phyloP scores from a whole-genome alignment of 345 rosid species.

The Durio zibethinus region DNA sequence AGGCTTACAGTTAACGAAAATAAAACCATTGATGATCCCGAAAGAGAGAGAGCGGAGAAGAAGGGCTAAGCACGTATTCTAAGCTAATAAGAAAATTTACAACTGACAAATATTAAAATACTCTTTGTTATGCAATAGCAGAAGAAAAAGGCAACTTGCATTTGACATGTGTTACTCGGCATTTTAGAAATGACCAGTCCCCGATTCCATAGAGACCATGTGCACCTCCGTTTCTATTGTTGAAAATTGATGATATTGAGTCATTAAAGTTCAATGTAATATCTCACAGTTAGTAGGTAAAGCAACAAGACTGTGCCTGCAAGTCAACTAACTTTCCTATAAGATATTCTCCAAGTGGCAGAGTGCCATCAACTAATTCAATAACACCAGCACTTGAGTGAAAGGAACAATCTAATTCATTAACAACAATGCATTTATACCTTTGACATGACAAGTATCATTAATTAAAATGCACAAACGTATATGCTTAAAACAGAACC shows the following conservation, averaged over 20 bases:
- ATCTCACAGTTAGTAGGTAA: not conserved
- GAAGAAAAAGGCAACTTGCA: slow-evolving; percentile 47
- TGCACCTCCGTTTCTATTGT: slow-evolving; percentile 83
- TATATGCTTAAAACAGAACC: not conserved
- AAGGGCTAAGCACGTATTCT: not conserved
- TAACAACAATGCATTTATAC: slow-evolving; percentile 18
- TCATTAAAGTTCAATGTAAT: not conserved
- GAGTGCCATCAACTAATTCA: slow-evolving; percentile 96
- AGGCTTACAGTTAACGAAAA: not conserved
- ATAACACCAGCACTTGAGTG: slow-evolving; percentile 97
- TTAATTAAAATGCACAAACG: not conserved
- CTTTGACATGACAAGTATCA: not conserved
- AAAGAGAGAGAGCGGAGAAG: not conserved
- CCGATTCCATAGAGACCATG: slow-evolving; percentile 82
- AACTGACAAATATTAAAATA: not conserved
- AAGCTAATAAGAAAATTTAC: not conserved
- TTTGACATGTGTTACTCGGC: slow-evolving; percentile 76
- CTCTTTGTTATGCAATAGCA: not conserved
- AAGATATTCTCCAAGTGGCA: slow-evolving; percentile 96
- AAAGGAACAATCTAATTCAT: slow-evolving; percentile 83
- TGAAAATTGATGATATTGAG: slow-evolving; percentile 35
- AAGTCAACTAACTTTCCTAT: slow-evolving; percentile 64
- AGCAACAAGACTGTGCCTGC: not conserved
- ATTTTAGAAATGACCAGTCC: slow-evolving; percentile 77
- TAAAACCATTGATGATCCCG: not conserved